Conservation (phyloP, 257 asterid species). For the Nicotiana tomentosiformis region DNA sequence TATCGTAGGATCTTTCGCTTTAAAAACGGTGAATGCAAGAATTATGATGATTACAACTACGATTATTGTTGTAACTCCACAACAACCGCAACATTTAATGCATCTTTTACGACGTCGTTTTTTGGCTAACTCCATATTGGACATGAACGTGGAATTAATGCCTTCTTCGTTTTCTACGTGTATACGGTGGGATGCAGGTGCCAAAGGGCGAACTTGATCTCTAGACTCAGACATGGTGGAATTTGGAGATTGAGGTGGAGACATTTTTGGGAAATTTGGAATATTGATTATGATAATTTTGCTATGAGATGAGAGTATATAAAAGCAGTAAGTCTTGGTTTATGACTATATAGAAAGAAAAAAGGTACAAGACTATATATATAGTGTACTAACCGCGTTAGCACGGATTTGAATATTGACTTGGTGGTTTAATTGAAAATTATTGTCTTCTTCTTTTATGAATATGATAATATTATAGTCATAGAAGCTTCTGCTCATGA, state of each 20-base stretch:
- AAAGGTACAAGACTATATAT: neutral
- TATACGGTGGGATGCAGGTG: neutral
- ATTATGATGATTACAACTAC: conserved; percentile 9
- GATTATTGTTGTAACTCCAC: conserved; percentile 9
- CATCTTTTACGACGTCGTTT: conserved; percentile 18
- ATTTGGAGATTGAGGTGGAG: conserved; percentile 7
- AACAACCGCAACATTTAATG: conserved; percentile 30
- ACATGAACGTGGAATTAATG: neutral
- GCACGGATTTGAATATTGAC: neutral
- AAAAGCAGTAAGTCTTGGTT: neutral
- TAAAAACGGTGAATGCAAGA: conserved; percentile 24
- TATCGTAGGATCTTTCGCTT: conserved; percentile 21
- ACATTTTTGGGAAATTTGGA: neutral
- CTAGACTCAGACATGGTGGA: neutral
- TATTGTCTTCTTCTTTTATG: neutral
- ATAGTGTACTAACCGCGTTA: neutral
- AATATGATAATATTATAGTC: neutral
- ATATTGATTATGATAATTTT: neutral
- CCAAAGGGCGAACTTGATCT: conserved; percentile 7
- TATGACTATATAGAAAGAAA: neutral
- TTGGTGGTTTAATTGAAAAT: neutral
- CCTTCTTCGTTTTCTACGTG: neutral
- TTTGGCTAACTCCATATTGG: neutral
- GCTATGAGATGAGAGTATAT: neutral
- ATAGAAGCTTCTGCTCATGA: conserved; percentile 1